A percentile compares a stretch with the other conserved stretches of the same genome.
phyloP scores from a whole-genome alignment of 331 rosid species.

The Quercus tomentella region DNA sequence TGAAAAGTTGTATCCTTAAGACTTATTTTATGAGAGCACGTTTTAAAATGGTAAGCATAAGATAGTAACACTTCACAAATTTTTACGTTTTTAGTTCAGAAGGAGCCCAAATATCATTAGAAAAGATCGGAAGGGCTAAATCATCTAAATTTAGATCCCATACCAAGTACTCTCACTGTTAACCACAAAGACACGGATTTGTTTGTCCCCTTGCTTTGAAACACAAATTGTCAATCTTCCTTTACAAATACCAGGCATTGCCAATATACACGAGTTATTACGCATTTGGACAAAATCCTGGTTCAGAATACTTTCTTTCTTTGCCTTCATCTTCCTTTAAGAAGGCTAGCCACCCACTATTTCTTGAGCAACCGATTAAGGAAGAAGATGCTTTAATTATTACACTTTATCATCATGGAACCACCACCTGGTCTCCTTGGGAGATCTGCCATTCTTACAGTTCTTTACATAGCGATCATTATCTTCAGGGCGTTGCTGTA shows the following conservation, averaged over 20 bases:
- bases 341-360: conserved; percentile 49
- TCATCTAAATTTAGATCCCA: conserved; percentile 29
- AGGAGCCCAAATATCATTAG: background rate
- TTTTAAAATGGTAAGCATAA: no score
- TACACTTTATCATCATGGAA: conserved; percentile 98
- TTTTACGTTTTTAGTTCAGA: no score
- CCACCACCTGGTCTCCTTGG: conserved; percentile 99
- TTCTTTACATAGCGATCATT: conserved; percentile 98
- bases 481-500: conserved; percentile 99
- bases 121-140: conserved; percentile 4
- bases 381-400: conserved; percentile 19
- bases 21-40: no score
- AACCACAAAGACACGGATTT: conserved; percentile 30
- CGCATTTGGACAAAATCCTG: conserved; percentile 39
- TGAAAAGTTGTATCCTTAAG: no score
- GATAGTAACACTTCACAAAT: no score
- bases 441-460: conserved; percentile 97
- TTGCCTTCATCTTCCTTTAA: conserved; percentile 35
- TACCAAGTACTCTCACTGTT: conserved; percentile 37
- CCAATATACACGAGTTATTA: conserved; percentile 65
- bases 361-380: conserved; percentile 36
- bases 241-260: conserved; percentile 67
- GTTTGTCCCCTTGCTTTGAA: conserved; percentile 43
- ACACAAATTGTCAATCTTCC: conserved; percentile 52
- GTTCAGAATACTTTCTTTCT: conserved; percentile 36